Conservation (phyloP, 208 protist species). For the Eutreptiella sp. region DNA sequence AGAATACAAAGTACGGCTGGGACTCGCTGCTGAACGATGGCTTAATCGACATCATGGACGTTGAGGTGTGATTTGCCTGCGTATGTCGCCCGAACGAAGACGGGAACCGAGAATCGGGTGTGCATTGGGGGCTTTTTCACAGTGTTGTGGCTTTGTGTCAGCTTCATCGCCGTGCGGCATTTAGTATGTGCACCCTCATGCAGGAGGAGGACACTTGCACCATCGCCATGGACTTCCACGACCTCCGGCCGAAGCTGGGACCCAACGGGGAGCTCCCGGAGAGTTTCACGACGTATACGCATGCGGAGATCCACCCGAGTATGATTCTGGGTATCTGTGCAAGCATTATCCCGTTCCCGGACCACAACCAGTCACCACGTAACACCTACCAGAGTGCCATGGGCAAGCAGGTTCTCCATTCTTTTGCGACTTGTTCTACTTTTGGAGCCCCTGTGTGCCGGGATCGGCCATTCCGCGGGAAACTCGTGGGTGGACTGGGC, state of each 20-base stretch:
- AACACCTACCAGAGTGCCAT: conserved; percentile 95
- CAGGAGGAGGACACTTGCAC: conserved; percentile 64
- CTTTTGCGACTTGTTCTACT: too few species aligned
- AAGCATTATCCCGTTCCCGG: conserved; percentile 93
- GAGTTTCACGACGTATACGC: conserved; percentile 65
- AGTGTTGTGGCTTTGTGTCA: too few species aligned
- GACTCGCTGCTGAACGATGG: conserved; percentile 79
- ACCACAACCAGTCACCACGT: conserved; percentile 92
- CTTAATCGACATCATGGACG: conserved; percentile 83
- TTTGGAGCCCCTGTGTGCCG: too few species aligned
- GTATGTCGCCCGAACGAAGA: too few species aligned
- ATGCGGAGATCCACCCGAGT: conserved; percentile 95
- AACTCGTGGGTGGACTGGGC: too few species aligned
- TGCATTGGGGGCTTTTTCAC: too few species aligned
- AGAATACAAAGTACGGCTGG: conserved; percentile 60
- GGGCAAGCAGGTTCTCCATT: conserved; percentile 87
- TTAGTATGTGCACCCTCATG: neutral
- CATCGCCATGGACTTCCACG: conserved; percentile 66
- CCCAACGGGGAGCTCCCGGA: neutral
- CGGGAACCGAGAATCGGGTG: too few species aligned
- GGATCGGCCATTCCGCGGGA: too few species aligned
- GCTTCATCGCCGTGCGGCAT: too few species aligned
- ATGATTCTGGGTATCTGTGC: conserved; percentile 91
- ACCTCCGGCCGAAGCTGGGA: conserved; percentile 28
- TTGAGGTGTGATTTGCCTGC: too few species aligned